Evolutionary conservation across 192 early-diverging fungal genomes (phyloP).

Genomic region (Coemansia sp.): DNA sequence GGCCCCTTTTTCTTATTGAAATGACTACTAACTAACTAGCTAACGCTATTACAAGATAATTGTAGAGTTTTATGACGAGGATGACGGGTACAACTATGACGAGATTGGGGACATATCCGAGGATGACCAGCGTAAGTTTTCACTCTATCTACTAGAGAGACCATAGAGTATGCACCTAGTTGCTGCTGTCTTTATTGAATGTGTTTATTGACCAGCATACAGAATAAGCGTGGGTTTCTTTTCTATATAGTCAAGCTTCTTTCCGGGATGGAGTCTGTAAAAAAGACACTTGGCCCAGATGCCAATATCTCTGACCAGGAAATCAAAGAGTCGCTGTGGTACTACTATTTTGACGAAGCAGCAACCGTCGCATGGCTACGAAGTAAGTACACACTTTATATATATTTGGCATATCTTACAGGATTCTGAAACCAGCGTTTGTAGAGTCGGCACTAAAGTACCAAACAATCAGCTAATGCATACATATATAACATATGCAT

Average conservation of each 20-base stretch:
- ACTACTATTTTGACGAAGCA: conserved; percentile 72
- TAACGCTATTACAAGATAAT: not conserved
- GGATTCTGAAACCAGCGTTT: not conserved
- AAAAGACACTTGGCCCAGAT: conserved; percentile 60
- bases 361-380: conserved; percentile 66
- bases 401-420: not conserved
- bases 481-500: not conserved
- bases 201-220: too few relatives aligned
- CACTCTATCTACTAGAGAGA: not conserved
- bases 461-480: not conserved
- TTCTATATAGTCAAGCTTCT: conserved; percentile 45
- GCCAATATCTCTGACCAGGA: conserved; percentile 60
- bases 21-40: too few relatives aligned
- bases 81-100: conserved; percentile 28
- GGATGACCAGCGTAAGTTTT: conserved; percentile 38
- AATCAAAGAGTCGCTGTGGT: conserved; percentile 72
- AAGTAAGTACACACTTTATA: conserved; percentile 55
- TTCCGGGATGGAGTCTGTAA: conserved; percentile 61
- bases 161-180: not conserved
- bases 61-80: conserved; percentile 54
- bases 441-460: not conserved
- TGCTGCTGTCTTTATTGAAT: too few relatives aligned
- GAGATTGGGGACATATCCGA: conserved; percentile 53
- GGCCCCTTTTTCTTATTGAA: too few relatives aligned
- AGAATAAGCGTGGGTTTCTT: not conserved